Evolutionary conservation across 2,329 filamentous ascomycete species (phyloP), one percentile per base, ranked within the genome.

Genomic region (Penicillium sp.): DNA sequence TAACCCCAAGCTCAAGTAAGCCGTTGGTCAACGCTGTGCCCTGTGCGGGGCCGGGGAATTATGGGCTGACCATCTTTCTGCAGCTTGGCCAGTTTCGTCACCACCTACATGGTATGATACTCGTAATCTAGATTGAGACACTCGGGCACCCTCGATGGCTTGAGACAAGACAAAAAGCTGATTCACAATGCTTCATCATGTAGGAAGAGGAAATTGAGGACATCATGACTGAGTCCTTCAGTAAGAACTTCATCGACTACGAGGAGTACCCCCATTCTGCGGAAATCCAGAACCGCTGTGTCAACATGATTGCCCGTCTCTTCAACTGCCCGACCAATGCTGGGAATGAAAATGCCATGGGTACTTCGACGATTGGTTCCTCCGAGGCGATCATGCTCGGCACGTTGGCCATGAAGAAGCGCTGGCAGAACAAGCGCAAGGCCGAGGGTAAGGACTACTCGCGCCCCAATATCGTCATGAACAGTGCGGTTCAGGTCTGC

Each of bases 161-260:
- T 11, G 7, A 5, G 6, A 51, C 45, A 43, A 16, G 11, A 30
- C 13, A 1, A 19, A 10, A 38, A 53, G 35, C 51, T 37, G 19
- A 33, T 33, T 3, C 30, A 33, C 8, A 37, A 38, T 38, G 35
- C 51, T 53, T 28, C 13, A 22, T 19, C 33, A 1, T 64, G 49
- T 69, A 92, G 90, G 93, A 97, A 81, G 91, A 97, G 49, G 94
- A 97, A 78, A 93, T 90, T 22, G 93, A 97, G 80, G 93, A 96
- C 79, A 90, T 97, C 78, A 98, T 98, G 94, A 82, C 88, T 66
- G 92, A 97, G 66, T 87, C 90, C 56, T 92, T 97, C 76, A 87
- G 90, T 76, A 97, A 97, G 79, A 98, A 98, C 84, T 97, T 97
- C 76, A 93, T 93, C 78, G 90, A 93, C 75, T 93, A 93, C 75